These are phyloP conservation scores for Euphorbia schlechtendalii DNA, from an alignment of 441 rosid genomes.

Conservation along the genomic window DNA sequence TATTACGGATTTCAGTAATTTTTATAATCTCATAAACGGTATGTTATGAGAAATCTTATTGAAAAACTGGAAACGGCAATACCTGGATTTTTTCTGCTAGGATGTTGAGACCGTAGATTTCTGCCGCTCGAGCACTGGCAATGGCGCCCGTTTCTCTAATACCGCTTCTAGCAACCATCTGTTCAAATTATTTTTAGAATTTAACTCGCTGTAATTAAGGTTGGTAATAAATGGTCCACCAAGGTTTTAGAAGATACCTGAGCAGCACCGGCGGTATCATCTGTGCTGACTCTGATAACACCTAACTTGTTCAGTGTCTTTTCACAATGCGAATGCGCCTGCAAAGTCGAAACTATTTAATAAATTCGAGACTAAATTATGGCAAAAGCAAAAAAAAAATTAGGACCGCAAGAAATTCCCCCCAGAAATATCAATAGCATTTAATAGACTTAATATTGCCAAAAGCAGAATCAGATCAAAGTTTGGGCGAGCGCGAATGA, in stretches of 20 bases:
- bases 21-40: background rate
- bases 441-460: background rate
- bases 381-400: background rate
- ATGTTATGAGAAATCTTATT: background rate
- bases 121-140: conserved; percentile 90
- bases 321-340: conserved; percentile 88
- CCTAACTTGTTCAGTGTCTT: conserved; percentile 57
- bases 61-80: background rate
- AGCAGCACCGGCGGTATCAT: conserved; percentile 92
- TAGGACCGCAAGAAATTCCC: background rate
- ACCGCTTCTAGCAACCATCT: conserved; percentile 59
- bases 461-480: background rate
- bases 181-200: conserved; percentile 8
- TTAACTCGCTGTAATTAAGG: conserved; percentile 2
- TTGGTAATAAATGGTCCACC: conserved; percentile 9
- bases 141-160: conserved; percentile 63
- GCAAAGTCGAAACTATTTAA: conserved; percentile 19
- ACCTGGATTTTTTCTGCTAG: conserved; percentile 77
- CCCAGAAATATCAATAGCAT: background rate
- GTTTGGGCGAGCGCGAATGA: too few relatives aligned
- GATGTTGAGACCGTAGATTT: conserved; percentile 73
- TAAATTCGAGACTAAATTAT: conserved; percentile 4
- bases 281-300: conserved; percentile 44
- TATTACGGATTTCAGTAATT: background rate
- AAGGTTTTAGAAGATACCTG: conserved; percentile 37